These are phyloP conservation scores for Colletotrichum lentis DNA, from an alignment of 2,329 filamentous ascomycete species.

Conservation along the genomic window DNA sequence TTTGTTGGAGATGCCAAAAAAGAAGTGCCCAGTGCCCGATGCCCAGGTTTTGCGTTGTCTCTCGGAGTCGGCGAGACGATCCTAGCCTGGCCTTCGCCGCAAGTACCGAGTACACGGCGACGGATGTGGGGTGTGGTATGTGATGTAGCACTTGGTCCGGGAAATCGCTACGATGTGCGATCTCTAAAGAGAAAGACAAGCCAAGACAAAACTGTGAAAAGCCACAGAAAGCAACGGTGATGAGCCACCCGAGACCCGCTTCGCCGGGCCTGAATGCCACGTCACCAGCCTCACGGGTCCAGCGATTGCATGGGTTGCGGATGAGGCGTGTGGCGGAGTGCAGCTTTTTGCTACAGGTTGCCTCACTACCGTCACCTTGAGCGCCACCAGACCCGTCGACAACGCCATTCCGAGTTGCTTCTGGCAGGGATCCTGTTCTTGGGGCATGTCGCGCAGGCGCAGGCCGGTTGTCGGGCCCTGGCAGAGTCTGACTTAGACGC, in stretches of 20 bases:
- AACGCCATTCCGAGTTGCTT: slow-evolving; percentile 28
- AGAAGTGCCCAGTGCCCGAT: neutral
- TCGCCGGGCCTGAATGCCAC: slow-evolving; percentile 32
- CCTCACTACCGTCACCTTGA: slow-evolving; percentile 28
- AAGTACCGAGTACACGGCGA: slow-evolving; percentile 28
- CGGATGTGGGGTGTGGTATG: neutral
- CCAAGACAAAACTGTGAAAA: slow-evolving; percentile 12
- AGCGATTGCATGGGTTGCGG: slow-evolving; percentile 19
- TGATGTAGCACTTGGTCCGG: slow-evolving; percentile 1
- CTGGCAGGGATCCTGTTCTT: slow-evolving; percentile 22
- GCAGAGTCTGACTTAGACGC: slow-evolving; percentile 31
- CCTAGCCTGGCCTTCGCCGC: slow-evolving; percentile 19
- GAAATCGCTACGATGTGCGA: slow-evolving; percentile 34
- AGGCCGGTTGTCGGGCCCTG: slow-evolving; percentile 16
- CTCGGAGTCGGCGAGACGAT: slow-evolving; percentile 38
- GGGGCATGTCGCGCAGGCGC: slow-evolving; percentile 4
- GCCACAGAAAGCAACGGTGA: slow-evolving; percentile 30
- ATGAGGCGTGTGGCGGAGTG: slow-evolving; percentile 40
- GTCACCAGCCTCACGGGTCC: slow-evolving; percentile 39
- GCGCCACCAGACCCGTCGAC: slow-evolving; percentile 20
- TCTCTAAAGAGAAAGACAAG: neutral
- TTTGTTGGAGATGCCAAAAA: neutral
- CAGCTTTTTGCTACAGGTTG: slow-evolving; percentile 29
- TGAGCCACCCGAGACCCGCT: slow-evolving; percentile 34
- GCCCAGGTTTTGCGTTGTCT: neutral